Conservation (phyloP, 495 filamentous ascomycete species). For the Penicillium steckii region DNA sequence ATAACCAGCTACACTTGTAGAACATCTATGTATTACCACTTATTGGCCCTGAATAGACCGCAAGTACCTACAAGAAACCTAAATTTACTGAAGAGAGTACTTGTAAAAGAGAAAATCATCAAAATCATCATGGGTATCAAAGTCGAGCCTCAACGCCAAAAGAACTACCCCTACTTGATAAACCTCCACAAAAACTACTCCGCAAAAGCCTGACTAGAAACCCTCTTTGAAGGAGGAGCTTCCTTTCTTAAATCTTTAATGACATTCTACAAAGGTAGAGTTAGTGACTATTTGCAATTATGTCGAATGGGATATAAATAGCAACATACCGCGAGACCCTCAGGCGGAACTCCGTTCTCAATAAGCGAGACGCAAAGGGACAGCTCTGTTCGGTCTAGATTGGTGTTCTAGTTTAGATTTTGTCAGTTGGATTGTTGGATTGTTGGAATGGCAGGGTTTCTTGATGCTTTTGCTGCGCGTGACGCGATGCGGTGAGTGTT, state of each 20-base stretch:
- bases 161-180: background rate
- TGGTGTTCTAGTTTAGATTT: conserved; percentile 66
- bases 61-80: background rate
- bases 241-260: conserved; percentile 72
- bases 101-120: too few relatives aligned
- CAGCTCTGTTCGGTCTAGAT: conserved; percentile 84
- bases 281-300: background rate
- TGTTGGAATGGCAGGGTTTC: too few relatives aligned
- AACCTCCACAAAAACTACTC: conserved; percentile 20
- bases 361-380: conserved; percentile 95
- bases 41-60: too few relatives aligned
- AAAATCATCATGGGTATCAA: background rate
- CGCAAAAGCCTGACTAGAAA: conserved; percentile 13
- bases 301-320: background rate
- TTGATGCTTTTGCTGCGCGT: background rate
- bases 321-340: conserved; percentile 80
- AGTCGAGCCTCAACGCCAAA: background rate
- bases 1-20: too few relatives aligned
- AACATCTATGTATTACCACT: too few relatives aligned
- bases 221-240: conserved; percentile 25
- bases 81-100: background rate
- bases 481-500: background rate
- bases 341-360: conserved; percentile 95
- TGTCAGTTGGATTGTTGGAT: background rate
- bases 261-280: conserved; percentile 52